phyloP scores from a whole-genome alignment of 805 yeast species.

The Grigorovia transvaalensis region DNA sequence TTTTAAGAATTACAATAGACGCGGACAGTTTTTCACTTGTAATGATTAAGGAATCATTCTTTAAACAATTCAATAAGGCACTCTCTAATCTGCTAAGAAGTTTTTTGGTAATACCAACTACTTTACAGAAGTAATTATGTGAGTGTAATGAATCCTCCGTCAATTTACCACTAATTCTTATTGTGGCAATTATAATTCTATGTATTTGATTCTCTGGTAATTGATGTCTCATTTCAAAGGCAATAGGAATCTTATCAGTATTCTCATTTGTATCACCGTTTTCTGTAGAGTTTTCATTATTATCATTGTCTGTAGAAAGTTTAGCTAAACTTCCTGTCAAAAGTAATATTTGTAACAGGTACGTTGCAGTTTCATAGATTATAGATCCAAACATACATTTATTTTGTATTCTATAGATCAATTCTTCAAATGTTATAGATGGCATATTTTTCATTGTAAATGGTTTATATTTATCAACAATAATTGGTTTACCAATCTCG shows the following conservation, averaged over 20 bases:
- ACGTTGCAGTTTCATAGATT: slow-evolving; percentile 23
- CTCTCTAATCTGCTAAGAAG: slow-evolving; percentile 15
- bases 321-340: slow-evolving; percentile 7
- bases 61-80: slow-evolving; percentile 9
- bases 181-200: slow-evolving; percentile 35
- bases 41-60: slow-evolving; percentile 11
- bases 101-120: slow-evolving; percentile 32
- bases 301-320: not conserved
- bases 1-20: slow-evolving; percentile 6
- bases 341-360: slow-evolving; percentile 15
- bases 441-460: slow-evolving; percentile 25
- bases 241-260: slow-evolving; percentile 4
- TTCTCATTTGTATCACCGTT: not conserved
- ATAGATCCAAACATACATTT: slow-evolving; percentile 24
- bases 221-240: slow-evolving; percentile 18
- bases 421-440: slow-evolving; percentile 16
- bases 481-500: not conserved
- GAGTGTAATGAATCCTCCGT: slow-evolving; percentile 36
- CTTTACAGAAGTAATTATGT: slow-evolving; percentile 35
- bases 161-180: slow-evolving; percentile 35
- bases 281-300: not conserved
- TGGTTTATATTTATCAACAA: slow-evolving; percentile 6
- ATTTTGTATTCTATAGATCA: slow-evolving; percentile 19
- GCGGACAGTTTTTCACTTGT: slow-evolving; percentile 8
- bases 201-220: slow-evolving; percentile 33